These are phyloP conservation scores for Globisporangium uncinulatum DNA, from an alignment of 352 stramenopile species.

Conservation along the genomic window DNA sequence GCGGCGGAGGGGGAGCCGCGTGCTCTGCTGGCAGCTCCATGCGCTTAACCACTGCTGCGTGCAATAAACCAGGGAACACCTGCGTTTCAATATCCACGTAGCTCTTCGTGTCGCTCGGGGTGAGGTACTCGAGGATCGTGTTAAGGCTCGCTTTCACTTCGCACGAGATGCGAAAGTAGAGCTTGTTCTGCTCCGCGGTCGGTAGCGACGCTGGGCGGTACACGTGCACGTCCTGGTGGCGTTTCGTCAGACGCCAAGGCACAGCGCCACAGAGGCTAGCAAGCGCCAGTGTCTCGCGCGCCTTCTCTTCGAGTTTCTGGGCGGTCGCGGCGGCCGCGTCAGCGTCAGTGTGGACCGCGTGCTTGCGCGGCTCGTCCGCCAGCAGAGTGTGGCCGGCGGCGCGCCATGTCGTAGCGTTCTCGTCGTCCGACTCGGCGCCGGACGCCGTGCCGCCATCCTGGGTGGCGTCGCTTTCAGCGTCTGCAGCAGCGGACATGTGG, in stretches of 20 bases:
- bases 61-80: slow-evolving; percentile 72
- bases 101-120: slow-evolving; percentile 54
- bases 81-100: slow-evolving; percentile 81
- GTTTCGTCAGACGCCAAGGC: slow-evolving; percentile 63
- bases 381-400: slow-evolving; percentile 11
- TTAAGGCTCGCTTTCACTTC: slow-evolving; percentile 73
- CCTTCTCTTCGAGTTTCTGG: slow-evolving; percentile 63
- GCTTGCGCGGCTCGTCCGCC: slow-evolving; percentile 7
- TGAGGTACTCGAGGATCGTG: slow-evolving; percentile 81
- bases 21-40: slow-evolving; percentile 50
- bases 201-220: slow-evolving; percentile 48
- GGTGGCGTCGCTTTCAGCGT: slow-evolving; percentile 16
- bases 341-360: not conserved
- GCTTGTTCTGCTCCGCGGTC: slow-evolving; percentile 42
- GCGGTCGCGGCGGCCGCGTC: slow-evolving; percentile 36
- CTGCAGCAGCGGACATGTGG: slow-evolving; percentile 19
- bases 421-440: not conserved
- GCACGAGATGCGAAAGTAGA: slow-evolving; percentile 82
- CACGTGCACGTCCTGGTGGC: slow-evolving; percentile 78
- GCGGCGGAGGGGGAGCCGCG: not conserved
- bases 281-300: slow-evolving; percentile 57
- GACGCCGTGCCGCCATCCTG: not conserved
- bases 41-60: slow-evolving; percentile 74
- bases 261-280: slow-evolving; percentile 52
- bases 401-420: slow-evolving; percentile 15